These are phyloP conservation scores for Chara braunii DNA, from an alignment of 139 green algal genomes.

Conservation along the genomic window DNA sequence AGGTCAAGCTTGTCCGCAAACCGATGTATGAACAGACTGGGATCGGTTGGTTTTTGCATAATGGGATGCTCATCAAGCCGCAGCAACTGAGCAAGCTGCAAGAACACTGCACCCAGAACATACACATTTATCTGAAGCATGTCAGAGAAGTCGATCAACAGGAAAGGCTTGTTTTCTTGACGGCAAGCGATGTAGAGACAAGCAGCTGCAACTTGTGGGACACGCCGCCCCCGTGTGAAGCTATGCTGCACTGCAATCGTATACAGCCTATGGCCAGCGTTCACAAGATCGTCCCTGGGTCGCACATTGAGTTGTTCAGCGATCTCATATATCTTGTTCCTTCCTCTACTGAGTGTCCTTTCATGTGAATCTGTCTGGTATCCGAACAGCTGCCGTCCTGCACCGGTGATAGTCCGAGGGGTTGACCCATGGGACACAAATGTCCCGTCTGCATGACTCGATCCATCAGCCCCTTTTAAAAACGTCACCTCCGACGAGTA, in stretches of 20 bases:
- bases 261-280: conserved; percentile 51
- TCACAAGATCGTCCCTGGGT: conserved; percentile 63
- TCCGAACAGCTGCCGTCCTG: conserved; percentile 63
- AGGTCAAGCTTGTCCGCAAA: conserved; percentile 67
- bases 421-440: conserved; percentile 79
- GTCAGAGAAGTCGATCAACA: conserved; percentile 97
- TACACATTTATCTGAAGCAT: conserved; percentile 63
- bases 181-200: conserved; percentile 94
- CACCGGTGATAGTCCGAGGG: too few species aligned
- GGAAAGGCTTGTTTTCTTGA: conserved; percentile 85
- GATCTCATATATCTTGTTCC: conserved; percentile 61
- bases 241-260: conserved; percentile 74
- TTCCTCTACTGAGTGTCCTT: conserved; percentile 56
- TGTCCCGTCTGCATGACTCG: conserved; percentile 60
- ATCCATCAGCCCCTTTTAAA: conserved; percentile 49
- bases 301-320: conserved; percentile 74
- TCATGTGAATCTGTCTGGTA: conserved; percentile 77
- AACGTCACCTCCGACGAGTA: conserved; percentile 82
- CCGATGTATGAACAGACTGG: conserved; percentile 86
- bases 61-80: conserved; percentile 74
- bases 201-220: conserved; percentile 78
- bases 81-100: conserved; percentile 82
- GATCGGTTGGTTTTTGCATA: conserved; percentile 82
- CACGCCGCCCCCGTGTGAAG: conserved; percentile 85
- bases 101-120: conserved; percentile 74